Base-by-base conservation (phyloP, 2,329 filamentous ascomycete species). In the Colletotrichum gigasporum region DNA sequence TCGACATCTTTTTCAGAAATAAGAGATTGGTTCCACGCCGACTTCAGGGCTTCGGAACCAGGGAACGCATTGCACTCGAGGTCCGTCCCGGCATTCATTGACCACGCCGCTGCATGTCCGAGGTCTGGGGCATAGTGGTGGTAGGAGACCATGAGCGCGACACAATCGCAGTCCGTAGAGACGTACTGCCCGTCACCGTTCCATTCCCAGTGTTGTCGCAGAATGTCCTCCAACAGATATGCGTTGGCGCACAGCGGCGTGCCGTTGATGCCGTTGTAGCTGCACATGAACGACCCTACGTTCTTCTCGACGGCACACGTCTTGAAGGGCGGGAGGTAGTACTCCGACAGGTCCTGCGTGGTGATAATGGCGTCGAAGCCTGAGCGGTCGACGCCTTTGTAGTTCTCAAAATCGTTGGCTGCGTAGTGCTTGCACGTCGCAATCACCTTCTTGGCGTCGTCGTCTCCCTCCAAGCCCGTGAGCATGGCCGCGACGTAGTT, bases 191-290 rank as follows among this genome's bases (percentile, higher is more conserved):
- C 82, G 42, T 86, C 81, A 3, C 83, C 80, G 0, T 82, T 85
- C 82, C 88, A 92, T 42, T 80, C 82, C 86, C 89, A 92, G 69
- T 88, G 85, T 44, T 90, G 84, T 2, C 90, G 82, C 3, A 92
- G 79, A 12, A 92, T 79, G 0, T 84, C 85, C 66, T 89, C 81
- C 34, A 91, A 79, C 1, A 92, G 80, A 67, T 88, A 92, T 0
- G 80, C 78, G 67, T 86, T 85, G 0, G 87, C 87, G 68, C 90
- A 92, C 3, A 87, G 83, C 0, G 90, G 89, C 0, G 87, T 81
- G 0, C 90, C 90, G 60, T 92, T 90, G 39, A 92, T 80, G 0
- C 87, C 78, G 67, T 91, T 89, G 72, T 89, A 89, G 0, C 82
- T 83, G 69, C 86, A 88, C 87, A 89, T 89, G 67, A 89, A 79